These are phyloP conservation scores for Kluyveromyces siamensis DNA, from an alignment of 805 yeast species.

Conservation along the genomic window DNA sequence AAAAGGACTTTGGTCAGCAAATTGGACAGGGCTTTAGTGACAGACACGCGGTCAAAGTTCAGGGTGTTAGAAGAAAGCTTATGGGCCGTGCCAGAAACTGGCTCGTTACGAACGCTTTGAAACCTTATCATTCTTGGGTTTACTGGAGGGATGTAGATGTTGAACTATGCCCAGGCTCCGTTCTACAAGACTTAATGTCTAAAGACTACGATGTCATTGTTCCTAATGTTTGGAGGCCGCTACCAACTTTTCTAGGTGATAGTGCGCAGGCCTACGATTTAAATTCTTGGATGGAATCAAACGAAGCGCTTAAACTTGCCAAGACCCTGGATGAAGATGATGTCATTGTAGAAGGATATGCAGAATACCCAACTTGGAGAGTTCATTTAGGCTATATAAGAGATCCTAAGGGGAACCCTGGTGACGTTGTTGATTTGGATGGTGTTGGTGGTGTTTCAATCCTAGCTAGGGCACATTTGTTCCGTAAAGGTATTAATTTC, in stretches of 20 bases:
- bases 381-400: slow-evolving; percentile 71
- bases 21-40: slow-evolving; percentile 82
- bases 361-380: slow-evolving; percentile 80
- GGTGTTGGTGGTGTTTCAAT: slow-evolving; percentile 92
- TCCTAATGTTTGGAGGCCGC: slow-evolving; percentile 94
- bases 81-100: slow-evolving; percentile 87
- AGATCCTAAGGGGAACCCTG: slow-evolving; percentile 47
- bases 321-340: slow-evolving; percentile 62
- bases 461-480: slow-evolving; percentile 76
- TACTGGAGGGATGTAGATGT: slow-evolving; percentile 87
- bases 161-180: slow-evolving; percentile 71
- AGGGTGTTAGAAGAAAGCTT: slow-evolving; percentile 72
- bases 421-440: slow-evolving; percentile 62
- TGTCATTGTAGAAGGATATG: slow-evolving; percentile 83
- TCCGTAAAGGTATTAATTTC: slow-evolving; percentile 82
- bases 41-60: slow-evolving; percentile 77
- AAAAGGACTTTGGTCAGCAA: slow-evolving; percentile 74
- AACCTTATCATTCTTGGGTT: slow-evolving; percentile 85
- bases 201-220: slow-evolving; percentile 61
- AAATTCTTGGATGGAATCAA: slow-evolving; percentile 92
- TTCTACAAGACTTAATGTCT: slow-evolving; percentile 66
- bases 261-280: slow-evolving; percentile 88
- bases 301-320: slow-evolving; percentile 63
- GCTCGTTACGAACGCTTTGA: slow-evolving; percentile 63
- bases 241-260: slow-evolving; percentile 82